phyloP scores from a whole-genome alignment of 129 eudicot genomes.

The Chrysanthemum seticuspe region DNA sequence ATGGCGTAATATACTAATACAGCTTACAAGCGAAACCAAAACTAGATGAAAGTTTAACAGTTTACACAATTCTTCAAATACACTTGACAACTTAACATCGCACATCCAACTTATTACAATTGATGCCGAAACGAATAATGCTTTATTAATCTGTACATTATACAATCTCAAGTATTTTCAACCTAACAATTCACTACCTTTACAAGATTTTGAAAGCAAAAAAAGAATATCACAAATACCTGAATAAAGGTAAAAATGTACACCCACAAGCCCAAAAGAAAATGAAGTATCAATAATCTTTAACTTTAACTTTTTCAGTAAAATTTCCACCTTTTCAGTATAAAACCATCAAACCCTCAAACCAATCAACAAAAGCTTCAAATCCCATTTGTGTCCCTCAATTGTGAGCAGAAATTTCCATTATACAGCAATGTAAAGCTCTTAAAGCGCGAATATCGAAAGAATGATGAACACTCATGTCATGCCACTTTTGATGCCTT shows the following conservation, averaged over 20 bases:
- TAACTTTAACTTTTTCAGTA: conserved; percentile 44
- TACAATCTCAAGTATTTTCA: neutral
- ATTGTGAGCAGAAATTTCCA: conserved; percentile 23
- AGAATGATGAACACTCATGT: conserved; percentile 35
- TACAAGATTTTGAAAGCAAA: conserved; percentile 7
- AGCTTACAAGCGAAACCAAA: too few relatives aligned
- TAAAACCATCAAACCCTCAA: conserved; percentile 28
- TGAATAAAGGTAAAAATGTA: conserved; percentile 31
- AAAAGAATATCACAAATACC: conserved; percentile 25
- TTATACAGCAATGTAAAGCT: conserved; percentile 23
- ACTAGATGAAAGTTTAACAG: too few relatives aligned
- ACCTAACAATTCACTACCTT: conserved; percentile 9
- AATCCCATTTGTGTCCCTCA: conserved; percentile 33
- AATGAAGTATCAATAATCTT: conserved; percentile 40
- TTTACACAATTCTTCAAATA: too few relatives aligned
- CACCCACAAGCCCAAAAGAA: conserved; percentile 28
- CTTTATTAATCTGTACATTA: neutral
- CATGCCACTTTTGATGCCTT: conserved; percentile 32
- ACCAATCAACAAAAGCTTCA: conserved; percentile 36
- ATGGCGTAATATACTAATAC: too few relatives aligned
- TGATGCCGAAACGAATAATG: neutral
- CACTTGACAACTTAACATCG: too few relatives aligned
- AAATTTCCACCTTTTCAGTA: conserved; percentile 39
- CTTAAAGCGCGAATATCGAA: conserved; percentile 12
- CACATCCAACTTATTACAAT: too few relatives aligned